Conservation (phyloP, 306 rosid genomes). For the Alnus rubra region DNA sequence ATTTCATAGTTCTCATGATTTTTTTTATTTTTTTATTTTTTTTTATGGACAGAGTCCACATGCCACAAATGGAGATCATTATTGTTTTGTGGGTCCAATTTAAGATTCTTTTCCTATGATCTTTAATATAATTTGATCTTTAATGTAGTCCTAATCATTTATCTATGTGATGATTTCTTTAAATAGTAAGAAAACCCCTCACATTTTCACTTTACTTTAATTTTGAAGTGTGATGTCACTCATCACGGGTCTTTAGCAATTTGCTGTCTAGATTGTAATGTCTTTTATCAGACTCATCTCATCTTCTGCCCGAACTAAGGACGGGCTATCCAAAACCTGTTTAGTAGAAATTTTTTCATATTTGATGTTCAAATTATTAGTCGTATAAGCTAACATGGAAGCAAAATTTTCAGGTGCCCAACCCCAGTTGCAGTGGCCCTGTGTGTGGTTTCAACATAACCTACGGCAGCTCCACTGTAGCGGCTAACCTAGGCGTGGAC, state of each 20-base stretch:
- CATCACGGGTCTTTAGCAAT: conserved; percentile 33
- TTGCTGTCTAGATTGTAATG: too few species aligned
- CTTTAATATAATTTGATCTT: not conserved
- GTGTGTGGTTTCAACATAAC: conserved; percentile 81
- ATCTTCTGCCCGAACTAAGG: too few species aligned
- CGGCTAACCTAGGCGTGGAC: conserved; percentile 71
- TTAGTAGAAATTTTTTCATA: too few species aligned
- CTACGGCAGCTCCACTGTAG: conserved; percentile 71
- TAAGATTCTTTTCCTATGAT: not conserved
- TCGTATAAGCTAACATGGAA: too few species aligned
- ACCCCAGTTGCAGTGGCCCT: conserved; percentile 69
- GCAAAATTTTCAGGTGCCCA: conserved; percentile 59
- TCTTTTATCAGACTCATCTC: too few species aligned
- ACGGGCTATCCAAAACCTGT: too few species aligned
- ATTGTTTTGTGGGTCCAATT: not conserved
- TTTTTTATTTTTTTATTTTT: too few species aligned
- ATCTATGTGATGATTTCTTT: not conserved
- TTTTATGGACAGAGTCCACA: not conserved
- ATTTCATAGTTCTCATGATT: too few species aligned
- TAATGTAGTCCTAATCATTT: not conserved
- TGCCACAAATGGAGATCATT: not conserved
- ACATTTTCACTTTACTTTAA: not conserved
- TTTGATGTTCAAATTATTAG: too few species aligned
- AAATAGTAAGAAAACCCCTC: not conserved
- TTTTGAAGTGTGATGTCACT: not conserved